Evolutionary conservation across 2,329 filamentous ascomycete species (phyloP), one percentile per base, ranked within the genome.

Genomic region (Zopfia rhizophila): DNA sequence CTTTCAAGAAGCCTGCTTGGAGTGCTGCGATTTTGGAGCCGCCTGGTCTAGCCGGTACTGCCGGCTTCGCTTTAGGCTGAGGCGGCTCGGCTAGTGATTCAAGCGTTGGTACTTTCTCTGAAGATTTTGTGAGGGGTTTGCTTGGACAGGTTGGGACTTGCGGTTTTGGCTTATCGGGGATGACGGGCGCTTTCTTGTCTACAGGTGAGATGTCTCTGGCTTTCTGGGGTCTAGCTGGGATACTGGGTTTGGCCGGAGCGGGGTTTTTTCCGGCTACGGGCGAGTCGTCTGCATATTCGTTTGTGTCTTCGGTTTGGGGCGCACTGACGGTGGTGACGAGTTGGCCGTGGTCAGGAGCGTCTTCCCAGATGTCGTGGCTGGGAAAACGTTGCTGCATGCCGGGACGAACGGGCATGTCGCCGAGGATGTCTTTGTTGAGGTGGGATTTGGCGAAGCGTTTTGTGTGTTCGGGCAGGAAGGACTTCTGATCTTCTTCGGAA

Each of bases 351-450:
- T 96, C 91, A 1, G 93, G 93, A 0, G 84, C 86, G 69, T 97
- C 93, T 74, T 97, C 93, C 93, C 93, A 97, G 29, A 97, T 85
- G 72, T 97, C 93, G 42, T 86, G 85, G 68, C 92, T 96, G 0
- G 93, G 93, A 69, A 97, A 97, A 10, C 91, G 85, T 38, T 87
- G 85, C 46, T 84, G 78, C 57, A 82, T 66, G 12, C 76, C 77
- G 16, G 87, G 78, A 10, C 72, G 73, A 13, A 57, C 80, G 74
- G 48, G 3, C 65, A 71, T n/a, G 8, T 65, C 61, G 6, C 72
- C 70, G 47, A 78, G 77, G 57, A 79, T 77, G 35, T 79, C 76
- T 27, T 75, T 75, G 38, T 80, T 78, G 54, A 84, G 75, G 57
- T 83, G 82, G 50, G 78, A 81, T 54, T 78, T 84, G 17, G 86